Base-by-base conservation (phyloP, 495 filamentous ascomycete species). In the Ascodesmis nigricans region DNA sequence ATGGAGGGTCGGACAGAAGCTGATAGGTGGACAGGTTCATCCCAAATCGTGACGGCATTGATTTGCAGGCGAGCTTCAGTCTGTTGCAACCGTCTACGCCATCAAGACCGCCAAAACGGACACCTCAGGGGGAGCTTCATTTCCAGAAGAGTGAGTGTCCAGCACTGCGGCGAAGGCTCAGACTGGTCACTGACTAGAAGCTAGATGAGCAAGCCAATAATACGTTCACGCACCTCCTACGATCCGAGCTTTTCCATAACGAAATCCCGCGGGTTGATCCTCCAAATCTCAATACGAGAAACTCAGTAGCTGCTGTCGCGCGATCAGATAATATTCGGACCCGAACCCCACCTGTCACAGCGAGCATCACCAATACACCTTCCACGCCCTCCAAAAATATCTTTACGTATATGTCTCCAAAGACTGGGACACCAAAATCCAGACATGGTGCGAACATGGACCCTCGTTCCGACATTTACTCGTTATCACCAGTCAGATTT, bases 331-430 rank as follows among this genome's bases (percentile, higher is more conserved):
- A 65, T 24, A 67, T 69, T 43, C 72, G 79, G 49, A 70, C 71
- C 15, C 75, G 68, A 32, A 65, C 78, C 44, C 75, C 79, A 23
- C 72, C 75, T 38, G 91, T 82, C 6, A 79, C 83, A 19, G 80
- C 87, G 4, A 70, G 62, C 21, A 72, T 72, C 47, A 56, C 65
- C 16, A 62, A 69, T 8, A 91, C 81, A 2, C 87, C 90, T 0
- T 83, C 82, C 3, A 95, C 87, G 5, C 87, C 87, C 2, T 81
- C 91, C 52, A 95, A 93, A 58, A 95, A 93, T 48, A 69, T 97
- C 22, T 93, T 97, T 55, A 77, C 75, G 31, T 97, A 90, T 44
- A 73, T 78, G 45, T 81, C 80, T 8, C 78, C 80, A 7, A 68
- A 78, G 13, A 78, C 75, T 9, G 74, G 80, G 55, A 95, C 87